phyloP scores from a whole-genome alignment of 257 asterid species.

The Gentiana straminea region DNA sequence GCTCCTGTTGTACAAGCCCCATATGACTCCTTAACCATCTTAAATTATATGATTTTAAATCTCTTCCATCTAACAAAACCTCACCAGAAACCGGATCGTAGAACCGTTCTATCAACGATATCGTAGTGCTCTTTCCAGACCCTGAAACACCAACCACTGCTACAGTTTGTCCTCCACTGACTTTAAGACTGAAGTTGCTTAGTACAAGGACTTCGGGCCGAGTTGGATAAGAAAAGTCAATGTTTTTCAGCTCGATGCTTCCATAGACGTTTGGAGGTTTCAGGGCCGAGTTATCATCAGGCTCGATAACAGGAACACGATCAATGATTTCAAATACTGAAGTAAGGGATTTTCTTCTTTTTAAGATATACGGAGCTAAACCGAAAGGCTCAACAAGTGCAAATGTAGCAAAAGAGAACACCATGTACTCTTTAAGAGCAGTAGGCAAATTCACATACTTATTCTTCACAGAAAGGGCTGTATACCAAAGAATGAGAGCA shows the following conservation, averaged over 20 bases:
- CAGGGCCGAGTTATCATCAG: constrained; percentile 83
- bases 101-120: constrained; percentile 81
- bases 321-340: constrained; percentile 95
- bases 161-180: constrained; percentile 92
- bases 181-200: constrained; percentile 94
- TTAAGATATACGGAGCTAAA: constrained; percentile 96
- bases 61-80: constrained; percentile 83
- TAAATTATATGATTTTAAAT: constrained; percentile 76
- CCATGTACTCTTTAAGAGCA: constrained; percentile 94
- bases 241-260: constrained; percentile 83
- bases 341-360: constrained; percentile 73
- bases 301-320: constrained; percentile 86
- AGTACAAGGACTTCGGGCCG: constrained; percentile 89
- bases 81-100: constrained; percentile 96
- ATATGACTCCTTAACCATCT: constrained; percentile 98
- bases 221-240: constrained; percentile 90
- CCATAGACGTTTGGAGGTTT: constrained; percentile 98
- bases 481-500: constrained; percentile 95
- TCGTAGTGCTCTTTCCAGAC: constrained; percentile 96
- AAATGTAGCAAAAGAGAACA: constrained; percentile 94
- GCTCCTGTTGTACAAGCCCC: constrained; percentile 98
- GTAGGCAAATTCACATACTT: constrained; percentile 48
- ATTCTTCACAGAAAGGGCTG: constrained; percentile 70
- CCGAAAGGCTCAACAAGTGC: constrained; percentile 99
- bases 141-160: constrained; percentile 99